Evolutionary conservation across 805 yeast species (phyloP).

Genomic region (Yamadazyma akitaensis): DNA sequence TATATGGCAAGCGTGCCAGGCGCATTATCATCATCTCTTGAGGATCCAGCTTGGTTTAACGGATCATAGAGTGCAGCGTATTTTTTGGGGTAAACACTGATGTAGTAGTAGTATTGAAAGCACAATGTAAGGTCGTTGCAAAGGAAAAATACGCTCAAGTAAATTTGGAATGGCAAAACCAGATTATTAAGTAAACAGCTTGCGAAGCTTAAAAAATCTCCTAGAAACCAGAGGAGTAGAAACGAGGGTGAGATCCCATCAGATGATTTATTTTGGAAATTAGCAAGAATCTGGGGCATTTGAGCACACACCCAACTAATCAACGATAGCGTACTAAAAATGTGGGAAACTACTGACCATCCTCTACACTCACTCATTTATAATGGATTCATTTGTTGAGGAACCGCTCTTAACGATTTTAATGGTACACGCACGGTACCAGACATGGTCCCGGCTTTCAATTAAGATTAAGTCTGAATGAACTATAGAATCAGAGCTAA

Average conservation of each 20-base stretch:
- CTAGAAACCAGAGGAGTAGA: conserved; percentile 60
- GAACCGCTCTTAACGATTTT: neutral
- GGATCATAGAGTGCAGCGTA: conserved; percentile 12
- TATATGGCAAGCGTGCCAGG: conserved; percentile 27
- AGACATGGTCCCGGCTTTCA: neutral
- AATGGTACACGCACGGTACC: neutral
- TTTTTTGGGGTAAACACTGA: conserved; percentile 29
- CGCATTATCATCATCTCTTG: conserved; percentile 55
- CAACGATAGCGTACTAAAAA: conserved; percentile 42
- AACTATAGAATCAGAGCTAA: too few relatives aligned
- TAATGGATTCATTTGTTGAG: neutral
- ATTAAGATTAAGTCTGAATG: too few relatives aligned
- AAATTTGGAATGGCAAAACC: conserved; percentile 37
- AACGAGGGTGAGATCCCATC: conserved; percentile 65
- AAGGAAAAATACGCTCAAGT: conserved; percentile 37
- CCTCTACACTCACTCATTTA: conserved; percentile 2
- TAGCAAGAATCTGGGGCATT: conserved; percentile 63
- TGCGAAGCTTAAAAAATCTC: conserved; percentile 55
- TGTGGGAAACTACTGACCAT: conserved; percentile 19
- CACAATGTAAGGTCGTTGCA: conserved; percentile 38
- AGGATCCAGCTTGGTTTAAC: neutral
- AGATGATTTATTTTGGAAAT: conserved; percentile 57
- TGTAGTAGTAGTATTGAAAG: conserved; percentile 41
- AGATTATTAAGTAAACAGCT: conserved; percentile 39
- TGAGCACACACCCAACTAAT: conserved; percentile 73